Percentiles rank a stretch among this genome's conserved stretches.
These are phyloP conservation scores for Erucastrum elatum DNA, from an alignment of 345 rosid genomes.

Conservation along the genomic window DNA sequence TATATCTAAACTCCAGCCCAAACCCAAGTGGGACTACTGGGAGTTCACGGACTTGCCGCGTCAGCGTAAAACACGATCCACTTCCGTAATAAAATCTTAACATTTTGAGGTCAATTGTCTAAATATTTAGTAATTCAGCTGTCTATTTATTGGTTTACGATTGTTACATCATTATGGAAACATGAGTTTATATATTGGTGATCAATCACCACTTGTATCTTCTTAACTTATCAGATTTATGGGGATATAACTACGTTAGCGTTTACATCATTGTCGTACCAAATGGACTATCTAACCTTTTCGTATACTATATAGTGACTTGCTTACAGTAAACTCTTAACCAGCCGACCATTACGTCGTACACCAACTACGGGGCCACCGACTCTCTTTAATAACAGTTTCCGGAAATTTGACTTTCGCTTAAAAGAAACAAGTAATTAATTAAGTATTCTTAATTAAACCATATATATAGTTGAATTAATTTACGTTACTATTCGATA, in stretches of 20 bases:
- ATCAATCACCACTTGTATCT: background rate
- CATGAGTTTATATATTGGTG: background rate
- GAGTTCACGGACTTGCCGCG: background rate
- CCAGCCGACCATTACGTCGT: constrained; percentile 31
- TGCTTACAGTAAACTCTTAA: constrained; percentile 21
- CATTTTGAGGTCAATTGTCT: background rate
- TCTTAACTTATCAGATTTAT: background rate
- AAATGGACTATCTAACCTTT: constrained; percentile 4
- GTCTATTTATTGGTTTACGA: background rate
- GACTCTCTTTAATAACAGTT: constrained; percentile 11
- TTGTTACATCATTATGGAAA: background rate
- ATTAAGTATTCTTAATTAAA: background rate
- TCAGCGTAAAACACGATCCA: background rate
- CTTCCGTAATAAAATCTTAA: background rate
- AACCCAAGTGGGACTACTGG: background rate
- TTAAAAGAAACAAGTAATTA: background rate
- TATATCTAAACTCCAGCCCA: background rate
- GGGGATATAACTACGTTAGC: background rate
- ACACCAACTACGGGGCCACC: constrained; percentile 20
- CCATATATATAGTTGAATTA: background rate
- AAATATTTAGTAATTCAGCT: background rate
- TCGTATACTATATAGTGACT: background rate
- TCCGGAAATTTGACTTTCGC: background rate
- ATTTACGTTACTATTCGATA: background rate
- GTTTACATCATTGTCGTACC: constrained; percentile 5